These are phyloP conservation scores for Ceratocystis alfenasii DNA, from an alignment of 2,329 filamentous ascomycete genomes.

Conservation along the genomic window DNA sequence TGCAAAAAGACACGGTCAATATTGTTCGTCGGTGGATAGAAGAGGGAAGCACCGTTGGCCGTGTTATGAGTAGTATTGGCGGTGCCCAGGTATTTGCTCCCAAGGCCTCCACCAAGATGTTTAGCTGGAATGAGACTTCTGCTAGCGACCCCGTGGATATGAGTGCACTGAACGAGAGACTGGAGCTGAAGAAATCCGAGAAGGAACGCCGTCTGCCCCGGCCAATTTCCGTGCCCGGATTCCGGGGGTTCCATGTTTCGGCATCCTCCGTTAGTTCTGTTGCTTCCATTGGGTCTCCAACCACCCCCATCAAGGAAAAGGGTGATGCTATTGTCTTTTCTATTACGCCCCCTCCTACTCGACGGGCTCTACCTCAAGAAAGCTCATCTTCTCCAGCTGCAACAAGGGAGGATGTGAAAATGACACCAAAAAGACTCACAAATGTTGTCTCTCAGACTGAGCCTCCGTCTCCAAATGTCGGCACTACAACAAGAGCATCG, in stretches of 20 bases:
- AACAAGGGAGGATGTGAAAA: background rate
- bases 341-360: background rate
- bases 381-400: background rate
- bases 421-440: background rate
- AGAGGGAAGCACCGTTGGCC: constrained; percentile 33
- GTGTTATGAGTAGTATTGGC: constrained; percentile 31
- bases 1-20: constrained; percentile 43
- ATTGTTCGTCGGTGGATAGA: constrained; percentile 56
- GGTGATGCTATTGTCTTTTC: background rate
- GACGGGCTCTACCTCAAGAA: background rate
- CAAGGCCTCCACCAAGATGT: constrained; percentile 31
- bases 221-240: constrained; percentile 17
- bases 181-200: constrained; percentile 25
- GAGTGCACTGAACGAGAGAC: constrained; percentile 20
- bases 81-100: constrained; percentile 38
- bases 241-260: constrained; percentile 24
- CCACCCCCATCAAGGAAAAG: constrained; percentile 10
- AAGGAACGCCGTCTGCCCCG: constrained; percentile 30
- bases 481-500: constrained; percentile 14
- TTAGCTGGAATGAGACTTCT: constrained; percentile 23
- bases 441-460: background rate
- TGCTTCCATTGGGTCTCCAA: background rate
- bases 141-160: constrained; percentile 23
- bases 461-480: background rate
- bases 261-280: constrained; percentile 12